A percentile compares a stretch with the other conserved stretches of the same genome.
Conservation (phyloP, 225 moss, liverwort and hornwort genomes). For the Polytrichum commune region DNA sequence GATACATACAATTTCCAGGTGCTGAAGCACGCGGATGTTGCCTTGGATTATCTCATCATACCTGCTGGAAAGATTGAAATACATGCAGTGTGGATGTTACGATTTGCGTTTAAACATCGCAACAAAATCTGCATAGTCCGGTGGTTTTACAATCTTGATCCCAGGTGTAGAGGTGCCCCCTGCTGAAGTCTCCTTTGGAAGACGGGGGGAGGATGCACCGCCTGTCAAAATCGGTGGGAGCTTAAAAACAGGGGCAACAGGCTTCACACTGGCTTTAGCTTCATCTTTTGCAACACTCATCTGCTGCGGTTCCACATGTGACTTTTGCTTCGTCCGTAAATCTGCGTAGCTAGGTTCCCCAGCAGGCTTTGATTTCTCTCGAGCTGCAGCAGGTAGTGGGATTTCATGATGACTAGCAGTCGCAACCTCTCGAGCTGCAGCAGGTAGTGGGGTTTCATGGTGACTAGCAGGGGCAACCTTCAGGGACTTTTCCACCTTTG, state of each 20-base stretch:
- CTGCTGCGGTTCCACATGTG: neutral
- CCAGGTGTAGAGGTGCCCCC: no score
- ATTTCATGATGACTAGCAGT: neutral
- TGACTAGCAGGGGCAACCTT: neutral
- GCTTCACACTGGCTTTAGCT: neutral
- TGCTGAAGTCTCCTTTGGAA: no score
- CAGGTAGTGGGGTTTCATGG: neutral
- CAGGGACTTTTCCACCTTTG: neutral
- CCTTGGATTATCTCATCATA: no score
- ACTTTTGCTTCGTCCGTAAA: slow-evolving; percentile 2
- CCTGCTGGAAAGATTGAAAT: no score
- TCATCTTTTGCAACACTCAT: neutral
- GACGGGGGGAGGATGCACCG: neutral
- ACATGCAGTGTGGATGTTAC: no score
- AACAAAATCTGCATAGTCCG: neutral
- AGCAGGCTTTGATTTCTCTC: neutral
- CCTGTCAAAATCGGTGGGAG: no score
- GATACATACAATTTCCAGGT: no score
- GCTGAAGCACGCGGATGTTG: no score
- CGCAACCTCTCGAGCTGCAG: neutral
- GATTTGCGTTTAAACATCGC: neutral
- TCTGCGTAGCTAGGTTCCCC: neutral
- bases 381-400: neutral
- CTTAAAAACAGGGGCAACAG: neutral
- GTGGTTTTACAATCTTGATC: slow-evolving; percentile 1